A percentile compares a stretch with the other conserved stretches of the same genome.
Conservation (phyloP, 768 basidiomycete species). For the Mycena pura region DNA sequence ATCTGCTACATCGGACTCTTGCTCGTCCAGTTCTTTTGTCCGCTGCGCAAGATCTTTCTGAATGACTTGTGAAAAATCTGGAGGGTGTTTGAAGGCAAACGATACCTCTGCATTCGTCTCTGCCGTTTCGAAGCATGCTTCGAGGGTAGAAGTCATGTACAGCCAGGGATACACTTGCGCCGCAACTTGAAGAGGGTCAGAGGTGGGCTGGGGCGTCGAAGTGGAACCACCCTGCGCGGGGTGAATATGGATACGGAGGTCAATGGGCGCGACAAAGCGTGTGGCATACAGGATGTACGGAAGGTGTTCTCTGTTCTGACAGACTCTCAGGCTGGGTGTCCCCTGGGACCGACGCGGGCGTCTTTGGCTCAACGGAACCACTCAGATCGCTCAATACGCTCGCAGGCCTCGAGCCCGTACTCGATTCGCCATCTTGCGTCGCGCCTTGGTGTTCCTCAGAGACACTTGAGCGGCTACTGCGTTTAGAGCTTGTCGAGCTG, state of each 20-base stretch:
- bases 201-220: constrained; percentile 31
- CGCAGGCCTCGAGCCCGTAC: not conserved
- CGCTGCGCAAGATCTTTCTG: constrained; percentile 47
- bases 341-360: not conserved
- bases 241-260: not conserved
- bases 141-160: constrained; percentile 64
- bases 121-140: constrained; percentile 53
- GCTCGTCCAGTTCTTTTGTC: constrained; percentile 40
- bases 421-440: not conserved
- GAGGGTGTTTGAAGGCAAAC: not conserved
- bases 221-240: constrained; percentile 6
- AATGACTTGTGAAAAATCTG: not conserved
- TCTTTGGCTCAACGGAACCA: not conserved
- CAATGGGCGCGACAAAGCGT: constrained; percentile 2
- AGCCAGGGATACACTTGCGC: constrained; percentile 66
- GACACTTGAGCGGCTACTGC: not conserved
- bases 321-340: not conserved
- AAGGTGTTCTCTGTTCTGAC: not conserved
- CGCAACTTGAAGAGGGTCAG: constrained; percentile 53
- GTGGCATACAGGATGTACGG: not conserved
- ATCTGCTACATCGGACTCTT: constrained; percentile 51
- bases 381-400: constrained; percentile 7
- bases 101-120: constrained; percentile 44
- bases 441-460: not conserved
- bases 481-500: constrained; percentile 17